phyloP scores from a whole-genome alignment of 139 green algal species.

The Picochlorum sp. region DNA sequence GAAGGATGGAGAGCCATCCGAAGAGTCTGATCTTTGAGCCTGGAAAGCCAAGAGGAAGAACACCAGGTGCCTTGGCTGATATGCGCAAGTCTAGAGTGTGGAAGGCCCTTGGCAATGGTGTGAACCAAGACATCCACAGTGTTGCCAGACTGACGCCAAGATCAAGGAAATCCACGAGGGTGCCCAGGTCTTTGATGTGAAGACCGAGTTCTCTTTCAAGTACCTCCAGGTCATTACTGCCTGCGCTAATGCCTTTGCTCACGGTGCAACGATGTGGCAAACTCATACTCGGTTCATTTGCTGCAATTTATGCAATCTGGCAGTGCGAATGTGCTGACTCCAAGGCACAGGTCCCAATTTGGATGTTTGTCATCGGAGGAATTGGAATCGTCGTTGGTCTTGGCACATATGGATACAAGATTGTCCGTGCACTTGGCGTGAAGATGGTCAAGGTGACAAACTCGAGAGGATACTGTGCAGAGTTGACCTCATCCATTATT shows the following conservation, averaged over 20 bases:
- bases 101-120: conserved; percentile 1
- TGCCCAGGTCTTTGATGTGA: conserved; percentile 60
- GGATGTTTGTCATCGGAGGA: conserved; percentile 68
- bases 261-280: conserved; percentile 83
- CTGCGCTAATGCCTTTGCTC: conserved; percentile 70
- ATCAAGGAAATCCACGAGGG: conserved; percentile 39
- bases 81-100: conserved; percentile 25
- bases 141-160: conserved; percentile 9
- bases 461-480: conserved; percentile 52
- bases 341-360: conserved; percentile 41
- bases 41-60: conserved; percentile 2
- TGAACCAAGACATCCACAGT: conserved; percentile 17
- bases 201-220: conserved; percentile 60
- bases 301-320: conserved; percentile 56
- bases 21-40: background rate
- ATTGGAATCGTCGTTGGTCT: conserved; percentile 69
- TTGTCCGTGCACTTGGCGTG: conserved; percentile 49
- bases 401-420: conserved; percentile 64
- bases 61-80: conserved; percentile 8
- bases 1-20: background rate
- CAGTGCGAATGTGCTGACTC: conserved; percentile 6
- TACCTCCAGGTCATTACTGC: conserved; percentile 75
- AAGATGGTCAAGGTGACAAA: conserved; percentile 53
- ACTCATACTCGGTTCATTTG: conserved; percentile 63
- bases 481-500: conserved; percentile 48